Evolutionary conservation across 306 rosid species (phyloP).

Genomic region (Crotalaria pallida): DNA sequence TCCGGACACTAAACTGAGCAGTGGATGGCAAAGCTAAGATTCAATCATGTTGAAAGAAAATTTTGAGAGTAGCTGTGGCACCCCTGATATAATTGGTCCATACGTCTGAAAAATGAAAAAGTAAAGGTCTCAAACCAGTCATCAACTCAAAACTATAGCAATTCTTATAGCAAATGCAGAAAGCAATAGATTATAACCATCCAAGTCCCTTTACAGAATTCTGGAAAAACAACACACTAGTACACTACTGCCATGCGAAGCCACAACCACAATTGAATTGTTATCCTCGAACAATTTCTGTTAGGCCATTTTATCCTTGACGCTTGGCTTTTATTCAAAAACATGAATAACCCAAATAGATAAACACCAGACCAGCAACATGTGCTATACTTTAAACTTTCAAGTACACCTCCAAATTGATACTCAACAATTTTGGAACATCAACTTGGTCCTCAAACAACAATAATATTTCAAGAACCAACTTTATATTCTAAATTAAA

Average conservation of each 20-base stretch:
- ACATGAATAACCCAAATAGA: background rate
- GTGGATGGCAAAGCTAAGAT: conserved; percentile 3
- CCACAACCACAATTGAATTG: background rate
- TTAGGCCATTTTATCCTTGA: background rate
- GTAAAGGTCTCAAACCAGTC: background rate
- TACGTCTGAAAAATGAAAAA: conserved; percentile 56
- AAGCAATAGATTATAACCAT: background rate
- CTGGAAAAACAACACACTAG: background rate
- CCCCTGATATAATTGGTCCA: conserved; percentile 67
- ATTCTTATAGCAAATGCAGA: background rate
- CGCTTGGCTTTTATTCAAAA: background rate
- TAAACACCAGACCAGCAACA: background rate
- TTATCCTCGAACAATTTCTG: background rate
- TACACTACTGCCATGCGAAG: background rate
- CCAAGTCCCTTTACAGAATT: background rate
- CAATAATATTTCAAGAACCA: background rate
- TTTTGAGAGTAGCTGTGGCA: conserved; percentile 73
- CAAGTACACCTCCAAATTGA: background rate
- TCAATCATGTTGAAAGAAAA: conserved; percentile 60
- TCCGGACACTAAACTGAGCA: background rate
- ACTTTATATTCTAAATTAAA: no score
- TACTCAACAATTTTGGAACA: background rate
- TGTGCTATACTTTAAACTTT: background rate
- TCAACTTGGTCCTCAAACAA: background rate
- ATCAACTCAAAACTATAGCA: background rate